Percentiles rank a stretch among this genome's conserved stretches.
phyloP scores from a whole-genome alignment of 2,329 filamentous ascomycete species.

The Fusarium sp. region DNA sequence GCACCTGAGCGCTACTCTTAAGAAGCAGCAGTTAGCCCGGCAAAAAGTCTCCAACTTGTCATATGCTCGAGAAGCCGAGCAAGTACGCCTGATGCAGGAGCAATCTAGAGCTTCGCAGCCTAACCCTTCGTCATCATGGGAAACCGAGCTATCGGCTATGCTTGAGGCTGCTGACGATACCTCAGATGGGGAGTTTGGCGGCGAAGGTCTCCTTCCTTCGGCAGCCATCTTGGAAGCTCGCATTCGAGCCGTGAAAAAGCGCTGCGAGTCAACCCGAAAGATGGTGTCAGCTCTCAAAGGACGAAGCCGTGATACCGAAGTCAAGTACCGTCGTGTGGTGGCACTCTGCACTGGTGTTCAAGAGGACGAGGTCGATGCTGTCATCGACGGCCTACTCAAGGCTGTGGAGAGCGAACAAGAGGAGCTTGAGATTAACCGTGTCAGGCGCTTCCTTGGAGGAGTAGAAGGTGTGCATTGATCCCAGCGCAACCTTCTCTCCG shows the following conservation, averaged over 20 bases:
- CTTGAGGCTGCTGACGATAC: conserved; percentile 57
- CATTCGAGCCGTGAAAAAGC: conserved; percentile 74
- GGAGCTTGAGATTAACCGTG: conserved; percentile 79
- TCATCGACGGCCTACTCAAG: conserved; percentile 81
- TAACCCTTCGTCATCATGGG: conserved; percentile 63
- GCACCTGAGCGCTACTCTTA: conserved; percentile 72
- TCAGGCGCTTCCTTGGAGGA: conserved; percentile 81
- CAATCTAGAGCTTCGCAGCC: conserved; percentile 54
- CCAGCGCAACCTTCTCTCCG: conserved; percentile 1
- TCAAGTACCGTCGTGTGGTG: conserved; percentile 89
- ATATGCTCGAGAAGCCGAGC: conserved; percentile 77
- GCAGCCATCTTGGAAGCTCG: conserved; percentile 72
- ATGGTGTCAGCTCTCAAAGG: conserved; percentile 78
- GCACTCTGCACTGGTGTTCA: conserved; percentile 84
- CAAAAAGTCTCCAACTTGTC: conserved; percentile 83
- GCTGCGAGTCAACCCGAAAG: conserved; percentile 74
- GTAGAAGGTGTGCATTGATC: conserved; percentile 71
- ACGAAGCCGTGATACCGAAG: conserved; percentile 84
- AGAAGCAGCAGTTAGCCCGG: conserved; percentile 71
- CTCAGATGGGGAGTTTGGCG: conserved; percentile 51
- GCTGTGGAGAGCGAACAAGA: conserved; percentile 89
- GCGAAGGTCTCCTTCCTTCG: conserved; percentile 64
- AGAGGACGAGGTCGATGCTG: conserved; percentile 81
- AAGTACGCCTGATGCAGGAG: conserved; percentile 59
- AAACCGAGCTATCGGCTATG: conserved; percentile 63